Conservation (phyloP, 192 early-diverging fungal species). For the Gaertneriomyces sp. region DNA sequence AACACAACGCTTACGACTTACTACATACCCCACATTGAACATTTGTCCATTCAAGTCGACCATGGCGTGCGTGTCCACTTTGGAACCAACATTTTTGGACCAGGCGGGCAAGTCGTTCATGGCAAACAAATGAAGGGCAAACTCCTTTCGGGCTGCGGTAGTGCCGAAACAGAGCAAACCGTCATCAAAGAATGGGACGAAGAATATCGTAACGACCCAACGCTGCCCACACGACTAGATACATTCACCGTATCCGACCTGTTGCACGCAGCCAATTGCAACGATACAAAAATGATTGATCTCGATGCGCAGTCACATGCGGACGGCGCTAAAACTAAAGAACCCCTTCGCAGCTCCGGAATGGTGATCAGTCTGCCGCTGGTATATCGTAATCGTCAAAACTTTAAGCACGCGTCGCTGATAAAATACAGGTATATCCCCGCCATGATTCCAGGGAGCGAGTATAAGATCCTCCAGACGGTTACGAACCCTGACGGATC, state of each 20-base stretch:
- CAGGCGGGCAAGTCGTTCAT: neutral
- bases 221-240: slow-evolving; percentile 19
- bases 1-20: slow-evolving; percentile 17
- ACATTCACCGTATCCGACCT: slow-evolving; percentile 25
- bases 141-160: slow-evolving; percentile 3
- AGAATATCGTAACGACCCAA: neutral
- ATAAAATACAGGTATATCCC: slow-evolving; percentile 26
- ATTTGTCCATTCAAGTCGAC: slow-evolving; percentile 27
- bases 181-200: neutral
- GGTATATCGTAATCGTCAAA: slow-evolving; percentile 20
- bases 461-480: slow-evolving; percentile 25
- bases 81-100: neutral
- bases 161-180: neutral
- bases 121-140: slow-evolving; percentile 14
- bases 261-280: slow-evolving; percentile 10
- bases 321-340: slow-evolving; percentile 17
- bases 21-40: slow-evolving; percentile 38
- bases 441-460: slow-evolving; percentile 21
- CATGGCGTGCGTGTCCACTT: slow-evolving; percentile 26
- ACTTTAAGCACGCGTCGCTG: neutral
- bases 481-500: slow-evolving; percentile 33
- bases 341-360: slow-evolving; percentile 25
- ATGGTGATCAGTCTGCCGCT: slow-evolving; percentile 33
- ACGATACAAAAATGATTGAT: neutral
- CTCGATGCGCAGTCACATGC: slow-evolving; percentile 9